Evolutionary conservation across 2,329 filamentous ascomycete species (phyloP), one percentile per base, ranked within the genome.

Genomic region (Penicillium sp.): DNA sequence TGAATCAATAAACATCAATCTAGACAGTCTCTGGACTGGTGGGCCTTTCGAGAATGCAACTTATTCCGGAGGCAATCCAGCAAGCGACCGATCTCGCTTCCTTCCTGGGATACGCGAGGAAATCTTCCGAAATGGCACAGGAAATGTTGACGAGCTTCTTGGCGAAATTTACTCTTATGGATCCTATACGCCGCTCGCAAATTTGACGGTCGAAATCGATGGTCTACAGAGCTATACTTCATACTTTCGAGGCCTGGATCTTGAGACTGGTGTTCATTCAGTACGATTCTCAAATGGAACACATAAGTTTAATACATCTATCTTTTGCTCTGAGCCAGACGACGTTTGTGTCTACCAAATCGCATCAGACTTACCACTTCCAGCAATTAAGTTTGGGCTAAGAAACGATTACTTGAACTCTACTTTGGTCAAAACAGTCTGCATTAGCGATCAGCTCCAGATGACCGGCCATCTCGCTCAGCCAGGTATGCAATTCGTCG

Each of bases 341-440:
- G 68, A 75, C 27, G 70, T 76, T 8, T 79, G 77, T 44, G 69
- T 77, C 1, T 79, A 78, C 47, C 60, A 66, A 3, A 44, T 79
- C 3, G 52, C 55, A 0, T 73, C 74, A 0, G 63, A 64, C 1
- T 37, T 26, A 3, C 48, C 59, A 0, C 66, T 84, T 2, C 80
- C 82, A 2, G 56, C 50, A 0, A 60, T 84, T 0, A 70, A 68
- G 0, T 53, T 84, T 9, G 64, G 62, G 2, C 66, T 83, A 2
- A 75, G 79, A 22, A 82, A 84, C 55, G 58, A 67, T 10, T 67
- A 79, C 3, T 63, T 74, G 1, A 63, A 70, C 5, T 29, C 63
- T 1, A 59, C 57, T 5, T 64, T 70, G 19, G 68, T 71, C 3
- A 53, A 63, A 1, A 72, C 65, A 0, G 80, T 78, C 49, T 67